Evolutionary conservation across 495 filamentous ascomycete species (phyloP).

Genomic region (Trichoderma erinaceum): DNA sequence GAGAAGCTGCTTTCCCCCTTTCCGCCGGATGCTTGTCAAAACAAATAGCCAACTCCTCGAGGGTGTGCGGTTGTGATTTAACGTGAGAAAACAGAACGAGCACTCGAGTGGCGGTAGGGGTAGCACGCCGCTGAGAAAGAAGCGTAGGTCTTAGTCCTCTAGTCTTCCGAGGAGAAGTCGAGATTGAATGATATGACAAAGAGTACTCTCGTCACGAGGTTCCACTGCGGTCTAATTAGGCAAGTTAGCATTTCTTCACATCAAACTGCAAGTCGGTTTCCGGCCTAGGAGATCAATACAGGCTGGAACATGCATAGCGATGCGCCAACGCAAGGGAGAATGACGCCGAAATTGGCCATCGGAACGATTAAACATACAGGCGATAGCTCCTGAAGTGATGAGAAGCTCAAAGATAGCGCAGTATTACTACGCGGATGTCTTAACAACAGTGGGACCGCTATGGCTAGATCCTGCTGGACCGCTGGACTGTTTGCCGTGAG

Average conservation of each 20-base stretch:
- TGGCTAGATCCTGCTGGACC: background rate
- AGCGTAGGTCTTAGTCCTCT: background rate
- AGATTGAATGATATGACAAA: background rate
- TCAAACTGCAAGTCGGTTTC: background rate
- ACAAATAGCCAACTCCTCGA: background rate
- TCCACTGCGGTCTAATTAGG: background rate
- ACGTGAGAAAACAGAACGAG: background rate
- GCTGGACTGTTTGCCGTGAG: background rate
- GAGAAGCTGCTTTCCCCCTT: background rate
- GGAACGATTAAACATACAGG: conserved; percentile 9
- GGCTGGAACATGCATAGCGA: conserved; percentile 5
- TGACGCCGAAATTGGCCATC: conserved; percentile 9
- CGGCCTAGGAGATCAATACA: background rate
- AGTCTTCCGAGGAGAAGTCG: background rate
- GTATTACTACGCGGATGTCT: background rate
- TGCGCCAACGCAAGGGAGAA: conserved; percentile 12
- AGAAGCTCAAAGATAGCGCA: background rate
- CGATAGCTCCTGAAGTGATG: background rate
- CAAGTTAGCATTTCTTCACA: conserved; percentile 8
- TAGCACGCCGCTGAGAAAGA: background rate
- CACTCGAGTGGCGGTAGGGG: background rate
- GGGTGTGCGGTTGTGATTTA: background rate
- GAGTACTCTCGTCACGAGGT: background rate
- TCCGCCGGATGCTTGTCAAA: background rate
- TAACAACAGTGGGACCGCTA: conserved; percentile 4